These are phyloP conservation scores for Neodidymelliopsis sp. DNA, from an alignment of 2,329 filamentous ascomycete species.

Conservation along the genomic window DNA sequence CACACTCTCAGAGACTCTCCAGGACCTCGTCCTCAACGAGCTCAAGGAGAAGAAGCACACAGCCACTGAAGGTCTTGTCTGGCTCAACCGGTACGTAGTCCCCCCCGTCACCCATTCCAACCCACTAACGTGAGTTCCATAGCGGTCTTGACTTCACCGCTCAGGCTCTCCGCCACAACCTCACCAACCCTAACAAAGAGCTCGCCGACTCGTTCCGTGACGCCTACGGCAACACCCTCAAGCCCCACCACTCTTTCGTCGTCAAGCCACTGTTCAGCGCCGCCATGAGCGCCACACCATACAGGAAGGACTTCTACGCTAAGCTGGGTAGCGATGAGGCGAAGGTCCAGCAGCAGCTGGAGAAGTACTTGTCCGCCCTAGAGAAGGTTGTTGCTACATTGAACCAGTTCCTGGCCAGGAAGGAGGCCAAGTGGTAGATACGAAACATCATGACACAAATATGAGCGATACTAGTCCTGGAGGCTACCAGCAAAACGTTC, in stretches of 20 bases:
- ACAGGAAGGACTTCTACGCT: slow-evolving; percentile 89
- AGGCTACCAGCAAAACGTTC: not conserved
- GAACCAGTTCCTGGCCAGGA: slow-evolving; percentile 61
- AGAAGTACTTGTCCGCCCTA: slow-evolving; percentile 76
- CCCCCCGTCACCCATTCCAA: slow-evolving; percentile 15
- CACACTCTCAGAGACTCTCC: slow-evolving; percentile 80
- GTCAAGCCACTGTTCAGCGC: slow-evolving; percentile 92
- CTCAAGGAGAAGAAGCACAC: slow-evolving; percentile 87
- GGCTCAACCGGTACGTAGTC: slow-evolving; percentile 78
- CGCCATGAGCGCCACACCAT: slow-evolving; percentile 92
- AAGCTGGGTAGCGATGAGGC: slow-evolving; percentile 76
- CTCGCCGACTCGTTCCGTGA: slow-evolving; percentile 85
- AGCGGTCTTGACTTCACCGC: slow-evolving; percentile 95
- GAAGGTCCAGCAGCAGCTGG: slow-evolving; percentile 70
- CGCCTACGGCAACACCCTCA: slow-evolving; percentile 86
- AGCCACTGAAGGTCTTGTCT: slow-evolving; percentile 88
- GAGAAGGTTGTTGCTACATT: slow-evolving; percentile 82
- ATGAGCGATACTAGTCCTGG: not conserved
- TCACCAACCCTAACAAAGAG: slow-evolving; percentile 73
- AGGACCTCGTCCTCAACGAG: slow-evolving; percentile 86
- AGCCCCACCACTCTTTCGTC: slow-evolving; percentile 87
- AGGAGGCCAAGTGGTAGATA: slow-evolving; percentile 45
- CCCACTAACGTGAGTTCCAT: slow-evolving; percentile 4
- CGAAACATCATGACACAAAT: slow-evolving; percentile 1
- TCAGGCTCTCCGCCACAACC: slow-evolving; percentile 80